Conservation (phyloP, 225 moss, liverwort and hornwort genomes). For the Marchantia paleacea region DNA sequence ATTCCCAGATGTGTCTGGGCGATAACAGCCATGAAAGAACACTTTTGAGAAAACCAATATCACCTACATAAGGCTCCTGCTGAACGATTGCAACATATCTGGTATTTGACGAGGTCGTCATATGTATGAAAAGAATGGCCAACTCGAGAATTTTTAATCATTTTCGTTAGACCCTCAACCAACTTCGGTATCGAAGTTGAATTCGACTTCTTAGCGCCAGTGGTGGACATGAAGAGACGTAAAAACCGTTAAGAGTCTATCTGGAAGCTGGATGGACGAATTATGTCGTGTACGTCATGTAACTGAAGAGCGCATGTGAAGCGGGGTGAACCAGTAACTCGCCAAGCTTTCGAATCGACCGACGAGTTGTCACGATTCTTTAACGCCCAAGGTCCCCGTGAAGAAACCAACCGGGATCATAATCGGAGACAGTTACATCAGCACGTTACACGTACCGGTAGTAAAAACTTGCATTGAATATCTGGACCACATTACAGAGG, state of each 20-base stretch:
- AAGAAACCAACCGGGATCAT: neutral
- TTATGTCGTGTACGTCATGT: neutral
- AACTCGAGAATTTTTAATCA: neutral
- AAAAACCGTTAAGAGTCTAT: neutral
- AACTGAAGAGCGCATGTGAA: neutral
- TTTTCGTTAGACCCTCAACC: too few species aligned
- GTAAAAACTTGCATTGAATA: neutral
- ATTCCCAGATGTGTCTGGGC: neutral
- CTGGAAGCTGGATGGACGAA: neutral
- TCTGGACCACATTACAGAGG: neutral
- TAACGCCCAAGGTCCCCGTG: slow-evolving; percentile 5
- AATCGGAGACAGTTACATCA: neutral
- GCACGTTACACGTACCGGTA: neutral
- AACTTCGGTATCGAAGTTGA: neutral
- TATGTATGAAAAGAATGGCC: neutral
- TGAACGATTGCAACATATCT: too few species aligned
- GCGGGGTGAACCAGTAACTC: neutral
- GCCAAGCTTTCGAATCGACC: neutral
- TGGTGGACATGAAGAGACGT: too few species aligned
- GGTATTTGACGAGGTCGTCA: too few species aligned
- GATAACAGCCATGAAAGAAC: neutral
- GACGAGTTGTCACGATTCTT: neutral
- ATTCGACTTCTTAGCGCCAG: too few species aligned
- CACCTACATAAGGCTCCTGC: neutral
- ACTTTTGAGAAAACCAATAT: neutral